These are phyloP conservation scores for Pistacia atlantica DNA, from an alignment of 345 rosid genomes.

Conservation along the genomic window DNA sequence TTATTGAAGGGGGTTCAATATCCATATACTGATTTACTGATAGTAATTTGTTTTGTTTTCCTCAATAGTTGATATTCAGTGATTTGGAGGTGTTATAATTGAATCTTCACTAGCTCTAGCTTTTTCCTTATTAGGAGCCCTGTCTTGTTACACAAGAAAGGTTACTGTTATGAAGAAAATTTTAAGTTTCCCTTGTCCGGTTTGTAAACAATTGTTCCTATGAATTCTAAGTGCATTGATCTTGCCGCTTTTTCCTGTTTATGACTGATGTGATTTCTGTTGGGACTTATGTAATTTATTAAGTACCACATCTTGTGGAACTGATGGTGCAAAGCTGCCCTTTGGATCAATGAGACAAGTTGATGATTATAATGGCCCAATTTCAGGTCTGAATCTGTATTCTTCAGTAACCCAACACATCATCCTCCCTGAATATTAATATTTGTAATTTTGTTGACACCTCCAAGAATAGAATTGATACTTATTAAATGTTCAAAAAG, in stretches of 20 bases:
- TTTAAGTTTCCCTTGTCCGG: neutral
- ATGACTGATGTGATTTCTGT: neutral
- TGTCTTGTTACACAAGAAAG: neutral
- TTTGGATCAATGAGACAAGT: neutral
- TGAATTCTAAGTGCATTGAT: neutral
- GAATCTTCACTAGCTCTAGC: neutral
- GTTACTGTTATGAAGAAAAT: neutral
- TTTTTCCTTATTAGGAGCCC: too few species aligned
- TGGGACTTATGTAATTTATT: neutral
- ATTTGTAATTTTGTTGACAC: neutral
- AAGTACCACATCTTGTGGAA: neutral
- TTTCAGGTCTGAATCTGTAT: too few species aligned
- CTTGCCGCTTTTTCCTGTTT: neutral
- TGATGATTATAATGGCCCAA: neutral
- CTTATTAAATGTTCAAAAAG: neutral
- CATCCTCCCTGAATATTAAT: neutral
- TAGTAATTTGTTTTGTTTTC: neutral
- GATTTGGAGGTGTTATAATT: neutral
- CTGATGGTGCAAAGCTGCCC: neutral
- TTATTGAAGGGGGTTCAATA: neutral
- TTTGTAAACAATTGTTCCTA: neutral
- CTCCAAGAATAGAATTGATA: conserved; percentile 20
- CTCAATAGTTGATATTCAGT: neutral
- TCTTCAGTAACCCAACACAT: too few species aligned
- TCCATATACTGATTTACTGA: neutral